Base-by-base conservation (phyloP, 2,329 filamentous ascomycete genomes). In the Stachybotrys chartarum region DNA sequence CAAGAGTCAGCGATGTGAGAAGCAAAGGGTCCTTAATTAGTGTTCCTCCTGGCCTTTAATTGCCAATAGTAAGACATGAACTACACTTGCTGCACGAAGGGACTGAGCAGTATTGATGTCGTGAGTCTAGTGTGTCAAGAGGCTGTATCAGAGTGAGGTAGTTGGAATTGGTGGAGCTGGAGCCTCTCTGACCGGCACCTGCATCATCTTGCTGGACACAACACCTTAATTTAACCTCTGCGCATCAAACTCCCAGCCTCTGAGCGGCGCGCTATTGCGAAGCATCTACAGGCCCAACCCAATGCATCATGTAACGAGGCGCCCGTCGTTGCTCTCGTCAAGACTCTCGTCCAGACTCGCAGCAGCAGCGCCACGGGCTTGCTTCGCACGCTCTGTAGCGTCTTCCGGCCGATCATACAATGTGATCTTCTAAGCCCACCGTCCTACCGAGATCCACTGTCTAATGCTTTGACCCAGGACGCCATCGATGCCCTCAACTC, bases 401-500 rank as follows among this genome's bases (percentile, higher is more conserved):
- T 65, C 63, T 12, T 55, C 61, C 24, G 54, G 54, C 30, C 63
- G 70, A 50, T 66, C 70, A 17, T 73, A 73, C 61, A 69, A 71
- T 61, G 71, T 71, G 61, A 63, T 59, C 16, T 47, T 3, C 18
- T 47, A n/a, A n/a, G 16, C 39, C 39, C 39, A 11, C 39, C 39
- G 11, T n/a, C 39, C 39, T n/a, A 11, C 39, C 11, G 5, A 44
- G n/a, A n/a, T 44, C 11, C 39, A 44, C n/a, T n/a, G 45, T 45
- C 47, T 31, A 5, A n/a, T 16, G 39, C 31, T 32, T 16, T 24
- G 11, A 16, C 24, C 2, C 61, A 96, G 91, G 91, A 94, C 69
- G 94, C 93, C 51, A 85, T 97, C 59, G 78, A 85, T 62, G 84
- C 88, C 45, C 82, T 97, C 66, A 97, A 97, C 72, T 88, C 90